phyloP scores from a whole-genome alignment of 805 yeast species.

The Ogataea glucozyma region DNA sequence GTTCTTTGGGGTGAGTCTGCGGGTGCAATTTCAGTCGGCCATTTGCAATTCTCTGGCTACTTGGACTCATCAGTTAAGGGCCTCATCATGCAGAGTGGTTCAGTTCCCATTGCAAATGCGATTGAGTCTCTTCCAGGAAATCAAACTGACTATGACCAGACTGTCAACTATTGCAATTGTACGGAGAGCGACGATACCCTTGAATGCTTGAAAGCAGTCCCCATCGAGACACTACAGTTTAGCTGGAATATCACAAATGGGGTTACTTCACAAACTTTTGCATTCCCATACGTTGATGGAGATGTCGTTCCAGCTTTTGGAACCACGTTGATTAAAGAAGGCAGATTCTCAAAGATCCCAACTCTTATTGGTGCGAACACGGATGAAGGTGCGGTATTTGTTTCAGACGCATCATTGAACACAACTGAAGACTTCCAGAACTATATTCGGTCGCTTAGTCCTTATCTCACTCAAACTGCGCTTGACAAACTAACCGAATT shows the following conservation, averaged over 20 bases:
- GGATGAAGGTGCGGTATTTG: conserved; percentile 3
- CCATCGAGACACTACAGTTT: conserved; percentile 1
- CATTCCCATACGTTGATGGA: conserved; percentile 1
- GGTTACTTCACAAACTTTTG: not conserved
- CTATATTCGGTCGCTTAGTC: not conserved
- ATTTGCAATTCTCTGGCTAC: not conserved
- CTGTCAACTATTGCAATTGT: not conserved
- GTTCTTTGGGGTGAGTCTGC: conserved; percentile 8
- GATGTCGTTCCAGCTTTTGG: conserved; percentile 3
- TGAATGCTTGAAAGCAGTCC: conserved; percentile 2
- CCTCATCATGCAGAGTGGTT: conserved; percentile 5
- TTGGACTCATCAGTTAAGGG: conserved; percentile 1
- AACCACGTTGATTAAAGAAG: conserved; percentile 1
- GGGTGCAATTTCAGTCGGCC: conserved; percentile 3
- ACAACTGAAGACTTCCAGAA: not conserved
- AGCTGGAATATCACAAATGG: conserved; percentile 4
- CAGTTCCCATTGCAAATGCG: not conserved
- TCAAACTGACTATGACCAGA: conserved; percentile 1
- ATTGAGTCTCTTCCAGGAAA: not conserved
- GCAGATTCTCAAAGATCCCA: not conserved
- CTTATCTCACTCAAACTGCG: not conserved
- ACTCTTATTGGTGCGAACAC: conserved; percentile 1
- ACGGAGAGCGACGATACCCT: conserved; percentile 1
- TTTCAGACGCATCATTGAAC: not conserved
- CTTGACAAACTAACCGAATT: not conserved